Evolutionary conservation across 768 basidiomycete genomes (phyloP).

Genomic region (Rhodotorula graminis): DNA sequence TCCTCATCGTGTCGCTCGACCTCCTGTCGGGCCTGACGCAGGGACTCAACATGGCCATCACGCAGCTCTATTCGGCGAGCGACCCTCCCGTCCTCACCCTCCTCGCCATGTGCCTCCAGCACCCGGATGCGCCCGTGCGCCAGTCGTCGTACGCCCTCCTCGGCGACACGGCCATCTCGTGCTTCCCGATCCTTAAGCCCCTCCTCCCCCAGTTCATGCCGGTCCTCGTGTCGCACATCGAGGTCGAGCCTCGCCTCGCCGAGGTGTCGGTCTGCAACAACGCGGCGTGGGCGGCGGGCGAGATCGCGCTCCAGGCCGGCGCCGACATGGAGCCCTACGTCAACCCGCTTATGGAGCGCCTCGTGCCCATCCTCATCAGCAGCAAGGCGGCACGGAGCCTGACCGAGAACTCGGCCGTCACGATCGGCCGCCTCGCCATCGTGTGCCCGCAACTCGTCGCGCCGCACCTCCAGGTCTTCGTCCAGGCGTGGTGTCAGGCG

Average conservation of each 20-base stretch:
- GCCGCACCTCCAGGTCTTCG: slow-evolving; percentile 54
- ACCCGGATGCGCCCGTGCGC: slow-evolving; percentile 89
- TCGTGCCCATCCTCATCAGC: slow-evolving; percentile 88
- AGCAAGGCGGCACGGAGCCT: slow-evolving; percentile 87
- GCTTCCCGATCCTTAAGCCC: slow-evolving; percentile 78
- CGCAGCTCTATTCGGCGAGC: slow-evolving; percentile 62
- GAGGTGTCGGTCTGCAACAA: slow-evolving; percentile 97
- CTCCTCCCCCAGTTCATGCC: slow-evolving; percentile 83
- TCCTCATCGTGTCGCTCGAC: slow-evolving; percentile 97
- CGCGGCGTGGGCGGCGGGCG: slow-evolving; percentile 99
- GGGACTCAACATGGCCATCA: slow-evolving; percentile 74
- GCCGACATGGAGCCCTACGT: slow-evolving; percentile 90
- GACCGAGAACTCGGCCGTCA: slow-evolving; percentile 97
- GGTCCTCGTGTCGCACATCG: slow-evolving; percentile 80
- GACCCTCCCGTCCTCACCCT: slow-evolving; percentile 75
- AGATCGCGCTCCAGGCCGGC: slow-evolving; percentile 86
- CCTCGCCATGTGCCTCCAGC: slow-evolving; percentile 76
- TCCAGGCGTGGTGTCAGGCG: slow-evolving; percentile 85
- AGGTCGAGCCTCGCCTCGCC: slow-evolving; percentile 86
- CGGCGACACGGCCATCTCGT: slow-evolving; percentile 95
- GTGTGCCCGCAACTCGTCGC: slow-evolving; percentile 86
- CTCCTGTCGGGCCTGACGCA: slow-evolving; percentile 92
- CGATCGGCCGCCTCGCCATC: slow-evolving; percentile 90
- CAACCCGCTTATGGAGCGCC: slow-evolving; percentile 71
- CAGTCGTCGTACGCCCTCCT: slow-evolving; percentile 98